phyloP scores from a whole-genome alignment of 257 asterid species.

The Fraxinus americana region DNA sequence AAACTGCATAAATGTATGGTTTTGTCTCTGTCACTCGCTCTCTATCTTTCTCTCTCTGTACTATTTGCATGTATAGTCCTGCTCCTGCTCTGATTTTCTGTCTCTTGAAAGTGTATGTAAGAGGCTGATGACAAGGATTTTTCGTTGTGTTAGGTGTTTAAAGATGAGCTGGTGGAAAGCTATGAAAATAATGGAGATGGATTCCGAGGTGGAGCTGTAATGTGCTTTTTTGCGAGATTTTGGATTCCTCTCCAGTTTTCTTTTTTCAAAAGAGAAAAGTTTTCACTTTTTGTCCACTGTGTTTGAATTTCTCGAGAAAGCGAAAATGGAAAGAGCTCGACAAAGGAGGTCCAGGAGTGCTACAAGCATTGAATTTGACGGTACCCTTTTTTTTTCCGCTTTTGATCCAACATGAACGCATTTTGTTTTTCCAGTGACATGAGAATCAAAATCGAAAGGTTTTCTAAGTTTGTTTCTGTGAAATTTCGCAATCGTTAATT shows the following conservation, averaged over 20 bases:
- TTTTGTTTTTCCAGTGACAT: background rate
- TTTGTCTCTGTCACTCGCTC: background rate
- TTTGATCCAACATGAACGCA: background rate
- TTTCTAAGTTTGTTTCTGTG: background rate
- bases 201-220: background rate
- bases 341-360: slow-evolving; percentile 46
- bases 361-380: slow-evolving; percentile 41
- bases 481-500: slow-evolving; percentile 2
- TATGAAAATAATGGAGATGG: background rate
- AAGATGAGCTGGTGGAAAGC: background rate
- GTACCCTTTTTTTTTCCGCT: slow-evolving; percentile 16
- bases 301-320: slow-evolving; percentile 12
- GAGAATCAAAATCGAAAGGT: background rate
- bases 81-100: background rate
- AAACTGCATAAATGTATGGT: background rate
- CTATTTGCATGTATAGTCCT: background rate
- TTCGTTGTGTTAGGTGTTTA: background rate
- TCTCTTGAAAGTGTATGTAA: background rate
- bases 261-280: background rate
- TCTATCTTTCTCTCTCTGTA: background rate
- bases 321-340: slow-evolving; percentile 50
- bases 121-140: background rate
- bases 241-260: background rate
- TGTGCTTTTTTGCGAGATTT: background rate
- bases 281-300: slow-evolving; percentile 3